Evolutionary conservation across 352 stramenopile genomes (phyloP), one percentile per base, ranked within the genome.

Genomic region (Phytophthora pini): DNA sequence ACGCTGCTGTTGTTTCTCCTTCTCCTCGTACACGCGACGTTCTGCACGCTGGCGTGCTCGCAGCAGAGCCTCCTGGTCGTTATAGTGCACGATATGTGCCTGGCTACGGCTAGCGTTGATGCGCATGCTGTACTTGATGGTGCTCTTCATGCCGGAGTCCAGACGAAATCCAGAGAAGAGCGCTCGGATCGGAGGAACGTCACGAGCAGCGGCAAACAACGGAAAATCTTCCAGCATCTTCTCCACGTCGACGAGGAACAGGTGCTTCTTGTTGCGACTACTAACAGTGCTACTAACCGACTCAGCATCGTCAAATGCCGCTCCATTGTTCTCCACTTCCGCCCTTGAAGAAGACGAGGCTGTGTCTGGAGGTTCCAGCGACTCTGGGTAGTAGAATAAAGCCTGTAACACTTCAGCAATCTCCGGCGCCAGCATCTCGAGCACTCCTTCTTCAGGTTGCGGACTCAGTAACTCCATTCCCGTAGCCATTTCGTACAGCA

Each of bases 401-500:
- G 75, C 56, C 32, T 74, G 41, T 22, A 92, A 55, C 15, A 88
- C 83, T 8, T 91, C 74, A 1, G 81, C 76, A 36, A 92, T 82
- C 54, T 89, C 79, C 1, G 76, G 74, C 0, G 56, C 50, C n/a
- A 92, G 43, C 53, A 81, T 74, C 29, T 87, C 66, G 0, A 93
- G 54, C 22, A 90, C 77, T 17, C 52, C 54, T 58, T 79, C 69
- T 12, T 86, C 76, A 1, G 85, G 85, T 38, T 68, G 56, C 2
- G 75, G 51, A 15, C 68, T 68, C 15, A 70, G 22, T 1, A 93
- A 65, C 61, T 91, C 83, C 71, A 76, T 65, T 1, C 85, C 85
- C 3, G 81, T 91, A 0, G 79, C 83, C 85, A 93, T 92, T 49
- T 93, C 85, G 49, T 91, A 93, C 50, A 93, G 48, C 29, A 91